A percentile compares a stretch with the other conserved stretches of the same genome.
Evolutionary conservation across 805 yeast species (phyloP).

Genomic region (Clavispora fructus): DNA sequence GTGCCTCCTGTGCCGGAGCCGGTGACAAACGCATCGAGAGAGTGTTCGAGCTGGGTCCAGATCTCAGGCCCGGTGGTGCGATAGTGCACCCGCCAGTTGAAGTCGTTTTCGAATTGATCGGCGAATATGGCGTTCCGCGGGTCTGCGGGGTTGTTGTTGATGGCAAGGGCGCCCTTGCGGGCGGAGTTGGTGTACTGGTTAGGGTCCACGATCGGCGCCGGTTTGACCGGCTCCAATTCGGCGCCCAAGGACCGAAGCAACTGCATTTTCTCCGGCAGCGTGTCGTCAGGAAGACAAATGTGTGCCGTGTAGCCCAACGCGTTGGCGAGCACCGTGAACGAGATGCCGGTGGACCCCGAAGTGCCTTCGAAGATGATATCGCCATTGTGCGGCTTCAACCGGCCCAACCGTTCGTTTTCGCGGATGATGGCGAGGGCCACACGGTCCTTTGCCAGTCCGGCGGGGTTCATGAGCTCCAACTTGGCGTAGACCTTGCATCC

Average conservation of each 20-base stretch:
- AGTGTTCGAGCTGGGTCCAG: constrained; percentile 61
- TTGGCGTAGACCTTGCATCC: constrained; percentile 86
- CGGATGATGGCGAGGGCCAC: constrained; percentile 82
- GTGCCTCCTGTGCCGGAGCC: constrained; percentile 88
- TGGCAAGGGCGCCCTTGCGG: constrained; percentile 52
- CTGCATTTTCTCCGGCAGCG: constrained; percentile 75
- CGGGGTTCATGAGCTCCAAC: constrained; percentile 82
- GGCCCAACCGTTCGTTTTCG: constrained; percentile 58
- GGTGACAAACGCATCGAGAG: constrained; percentile 70
- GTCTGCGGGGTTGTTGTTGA: constrained; percentile 36
- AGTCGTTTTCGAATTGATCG: constrained; percentile 91
- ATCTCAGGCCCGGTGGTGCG: constrained; percentile 89
- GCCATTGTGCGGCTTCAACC: constrained; percentile 52
- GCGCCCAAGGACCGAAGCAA: constrained; percentile 77
- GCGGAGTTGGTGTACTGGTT: constrained; percentile 91
- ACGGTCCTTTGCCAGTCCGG: constrained; percentile 93
- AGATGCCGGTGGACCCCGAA: constrained; percentile 94
- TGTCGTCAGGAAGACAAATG: constrained; percentile 93
- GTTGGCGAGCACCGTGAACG: constrained; percentile 84
- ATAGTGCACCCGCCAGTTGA: constrained; percentile 84
- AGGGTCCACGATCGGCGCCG: constrained; percentile 93
- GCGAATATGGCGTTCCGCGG: constrained; percentile 71
- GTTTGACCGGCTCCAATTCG: constrained; percentile 74
- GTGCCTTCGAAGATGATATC: constrained; percentile 92
- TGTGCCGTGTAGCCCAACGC: constrained; percentile 87